These are phyloP conservation scores for Aspergillus viridinutans DNA, from an alignment of 2,329 filamentous ascomycete species.

Conservation along the genomic window DNA sequence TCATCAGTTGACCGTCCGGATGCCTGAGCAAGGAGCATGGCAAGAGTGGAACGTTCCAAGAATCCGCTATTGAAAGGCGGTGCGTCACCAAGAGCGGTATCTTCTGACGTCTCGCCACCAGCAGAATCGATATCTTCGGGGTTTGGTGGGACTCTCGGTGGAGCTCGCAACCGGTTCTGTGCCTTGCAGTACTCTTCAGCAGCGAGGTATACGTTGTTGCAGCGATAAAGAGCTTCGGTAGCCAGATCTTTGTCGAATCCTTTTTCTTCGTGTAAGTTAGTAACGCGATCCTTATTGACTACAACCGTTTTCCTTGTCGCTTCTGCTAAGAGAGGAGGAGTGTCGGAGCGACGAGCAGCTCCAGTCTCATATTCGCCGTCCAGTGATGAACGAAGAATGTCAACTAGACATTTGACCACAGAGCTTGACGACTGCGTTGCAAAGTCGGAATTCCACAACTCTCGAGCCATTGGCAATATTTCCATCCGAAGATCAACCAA, in stretches of 20 bases:
- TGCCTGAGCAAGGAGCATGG: constrained; percentile 33
- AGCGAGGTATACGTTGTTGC: constrained; percentile 59
- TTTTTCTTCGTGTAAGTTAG: constrained; percentile 37
- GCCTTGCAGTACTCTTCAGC: constrained; percentile 73
- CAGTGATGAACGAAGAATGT: constrained; percentile 75
- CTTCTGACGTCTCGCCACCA: constrained; percentile 28
- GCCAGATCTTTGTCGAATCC: constrained; percentile 60
- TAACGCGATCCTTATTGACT: constrained; percentile 47
- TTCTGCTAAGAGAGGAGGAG: constrained; percentile 47
- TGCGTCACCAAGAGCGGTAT: constrained; percentile 23
- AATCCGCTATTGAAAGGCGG: constrained; percentile 22
- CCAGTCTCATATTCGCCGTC: constrained; percentile 70
- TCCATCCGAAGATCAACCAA: constrained; percentile 79
- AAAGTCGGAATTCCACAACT: constrained; percentile 80
- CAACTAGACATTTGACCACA: constrained; percentile 74
- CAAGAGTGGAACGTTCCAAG: constrained; percentile 28
- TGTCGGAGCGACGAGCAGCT: constrained; percentile 60
- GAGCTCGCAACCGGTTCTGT: constrained; percentile 54
- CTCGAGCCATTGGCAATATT: constrained; percentile 69
- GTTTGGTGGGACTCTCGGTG: constrained; percentile 65
- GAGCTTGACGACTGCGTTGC: constrained; percentile 75
- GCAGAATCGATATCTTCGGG: constrained; percentile 48
- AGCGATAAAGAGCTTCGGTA: constrained; percentile 76
- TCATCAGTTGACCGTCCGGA: constrained; percentile 22
- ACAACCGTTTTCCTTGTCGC: constrained; percentile 50